phyloP scores from a whole-genome alignment of 1,139 yeast species.

The Meyerozyma athensensis region DNA sequence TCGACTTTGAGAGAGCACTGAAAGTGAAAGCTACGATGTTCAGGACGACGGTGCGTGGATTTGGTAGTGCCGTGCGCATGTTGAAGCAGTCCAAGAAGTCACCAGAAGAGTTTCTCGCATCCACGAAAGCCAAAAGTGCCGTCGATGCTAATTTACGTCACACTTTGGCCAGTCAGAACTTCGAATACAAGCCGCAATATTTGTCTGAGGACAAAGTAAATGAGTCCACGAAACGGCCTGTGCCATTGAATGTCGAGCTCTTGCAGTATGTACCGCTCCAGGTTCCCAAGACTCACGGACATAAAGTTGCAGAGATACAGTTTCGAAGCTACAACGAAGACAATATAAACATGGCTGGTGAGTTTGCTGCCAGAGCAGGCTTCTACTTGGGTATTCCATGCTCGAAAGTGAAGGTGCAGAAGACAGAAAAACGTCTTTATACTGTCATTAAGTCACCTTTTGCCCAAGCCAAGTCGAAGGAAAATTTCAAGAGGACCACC shows the following conservation, averaged over 20 bases:
- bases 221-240: slow-evolving; percentile 41
- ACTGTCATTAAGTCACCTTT: slow-evolving; percentile 93
- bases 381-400: slow-evolving; percentile 85
- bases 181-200: slow-evolving; percentile 39
- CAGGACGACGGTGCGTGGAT: not conserved
- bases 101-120: not conserved
- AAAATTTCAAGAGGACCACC: slow-evolving; percentile 87
- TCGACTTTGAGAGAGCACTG: not conserved
- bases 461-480: slow-evolving; percentile 91
- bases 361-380: slow-evolving; percentile 87
- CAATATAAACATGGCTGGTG: slow-evolving; percentile 70
- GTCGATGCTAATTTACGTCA: not conserved
- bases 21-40: not conserved
- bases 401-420: slow-evolving; percentile 47
- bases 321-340: slow-evolving; percentile 70
- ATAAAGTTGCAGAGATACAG: slow-evolving; percentile 65
- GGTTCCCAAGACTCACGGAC: slow-evolving; percentile 63
- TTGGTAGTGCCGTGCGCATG: not conserved
- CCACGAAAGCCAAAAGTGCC: not conserved
- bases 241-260: slow-evolving; percentile 80
- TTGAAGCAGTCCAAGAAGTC: slow-evolving; percentile 2
- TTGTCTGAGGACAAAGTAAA: slow-evolving; percentile 28
- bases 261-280: slow-evolving; percentile 79
- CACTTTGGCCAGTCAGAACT: slow-evolving; percentile 5
- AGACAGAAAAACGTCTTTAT: slow-evolving; percentile 73